Evolutionary conservation across 2,329 filamentous ascomycete species (phyloP).

Genomic region (Botrytis porri): DNA sequence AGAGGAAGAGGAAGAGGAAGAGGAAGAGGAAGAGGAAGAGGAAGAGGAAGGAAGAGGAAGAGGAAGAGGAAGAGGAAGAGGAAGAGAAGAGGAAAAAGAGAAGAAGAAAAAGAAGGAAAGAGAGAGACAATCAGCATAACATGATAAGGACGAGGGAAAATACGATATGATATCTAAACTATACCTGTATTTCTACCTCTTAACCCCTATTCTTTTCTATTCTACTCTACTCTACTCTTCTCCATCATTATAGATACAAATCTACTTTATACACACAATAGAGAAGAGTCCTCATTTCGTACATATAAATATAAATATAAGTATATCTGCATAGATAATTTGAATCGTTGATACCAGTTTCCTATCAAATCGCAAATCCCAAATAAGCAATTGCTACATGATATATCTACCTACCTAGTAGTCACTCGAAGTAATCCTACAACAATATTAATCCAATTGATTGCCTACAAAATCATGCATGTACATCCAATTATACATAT

Average conservation of each 20-base stretch:
- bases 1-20: too few species aligned
- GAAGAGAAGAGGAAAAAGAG: too few species aligned
- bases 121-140: background rate
- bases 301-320: too few species aligned
- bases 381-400: background rate
- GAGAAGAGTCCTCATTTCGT: too few species aligned
- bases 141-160: too few species aligned
- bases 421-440: too few species aligned
- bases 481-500: background rate
- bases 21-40: background rate
- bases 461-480: background rate
- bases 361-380: too few species aligned
- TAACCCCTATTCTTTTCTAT: background rate
- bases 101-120: too few species aligned
- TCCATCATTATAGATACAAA: background rate
- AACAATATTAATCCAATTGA: background rate
- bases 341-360: too few species aligned
- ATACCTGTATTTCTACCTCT: background rate
- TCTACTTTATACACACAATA: background rate
- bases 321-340: too few species aligned
- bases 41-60: background rate
- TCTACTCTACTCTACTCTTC: background rate
- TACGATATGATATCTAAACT: background rate
- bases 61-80: too few species aligned
- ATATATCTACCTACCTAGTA: background rate